These are phyloP conservation scores for Diaporthe velutina DNA, from an alignment of 2,329 filamentous ascomycete species.

Conservation along the genomic window DNA sequence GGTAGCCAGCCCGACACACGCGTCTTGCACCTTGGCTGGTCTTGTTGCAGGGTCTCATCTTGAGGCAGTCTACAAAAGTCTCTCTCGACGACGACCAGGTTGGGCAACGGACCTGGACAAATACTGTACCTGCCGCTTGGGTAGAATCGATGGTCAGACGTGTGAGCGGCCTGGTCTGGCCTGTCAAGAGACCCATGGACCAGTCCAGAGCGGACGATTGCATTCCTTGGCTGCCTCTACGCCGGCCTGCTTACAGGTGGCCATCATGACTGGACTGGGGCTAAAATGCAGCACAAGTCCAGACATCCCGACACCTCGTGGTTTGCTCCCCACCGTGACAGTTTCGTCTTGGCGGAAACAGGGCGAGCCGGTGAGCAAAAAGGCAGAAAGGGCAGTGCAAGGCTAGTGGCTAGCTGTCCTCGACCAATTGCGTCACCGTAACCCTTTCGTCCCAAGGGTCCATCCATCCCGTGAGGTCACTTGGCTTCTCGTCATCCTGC, in stretches of 20 bases:
- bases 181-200: slow-evolving; percentile 23
- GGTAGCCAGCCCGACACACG: slow-evolving; percentile 4
- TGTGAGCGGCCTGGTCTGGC: slow-evolving; percentile 11
- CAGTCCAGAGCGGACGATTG: slow-evolving; percentile 11
- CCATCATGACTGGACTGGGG: neutral
- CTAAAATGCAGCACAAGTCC: neutral
- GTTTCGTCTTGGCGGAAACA: slow-evolving; percentile 28
- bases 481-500: slow-evolving; percentile 1
- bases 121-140: neutral
- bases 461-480: slow-evolving; percentile 15
- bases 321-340: neutral
- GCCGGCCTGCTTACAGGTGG: slow-evolving; percentile 34
- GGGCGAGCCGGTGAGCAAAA: slow-evolving; percentile 23
- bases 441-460: neutral
- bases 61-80: neutral
- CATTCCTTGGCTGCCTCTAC: slow-evolving; percentile 27
- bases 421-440: slow-evolving; percentile 22
- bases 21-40: slow-evolving; percentile 5
- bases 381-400: slow-evolving; percentile 7
- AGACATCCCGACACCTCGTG: slow-evolving; percentile 16
- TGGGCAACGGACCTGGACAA: neutral
- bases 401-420: neutral
- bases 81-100: neutral
- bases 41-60: slow-evolving; percentile 16
- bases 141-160: neutral